These are phyloP conservation scores for Hypoxylon trugodes DNA, from an alignment of 495 filamentous ascomycete genomes.

Conservation along the genomic window DNA sequence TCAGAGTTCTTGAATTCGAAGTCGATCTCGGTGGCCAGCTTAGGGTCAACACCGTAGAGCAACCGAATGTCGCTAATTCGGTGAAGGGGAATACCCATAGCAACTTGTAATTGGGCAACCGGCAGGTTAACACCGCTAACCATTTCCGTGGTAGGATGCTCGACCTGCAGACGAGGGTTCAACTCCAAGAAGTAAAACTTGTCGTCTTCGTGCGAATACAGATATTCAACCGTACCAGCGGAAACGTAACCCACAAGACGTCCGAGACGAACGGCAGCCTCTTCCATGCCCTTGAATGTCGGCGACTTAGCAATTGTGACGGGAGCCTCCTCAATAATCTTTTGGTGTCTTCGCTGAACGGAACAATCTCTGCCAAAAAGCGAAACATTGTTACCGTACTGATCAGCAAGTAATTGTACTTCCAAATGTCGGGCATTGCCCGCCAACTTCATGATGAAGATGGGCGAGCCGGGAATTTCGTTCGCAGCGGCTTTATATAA, in stretches of 20 bases:
- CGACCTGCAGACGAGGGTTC: constrained; percentile 97
- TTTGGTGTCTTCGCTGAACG: constrained; percentile 97
- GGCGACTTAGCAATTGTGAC: constrained; percentile 89
- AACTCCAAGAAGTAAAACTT: constrained; percentile 99
- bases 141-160: constrained; percentile 99
- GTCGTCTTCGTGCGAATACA: constrained; percentile 98
- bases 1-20: constrained; percentile 93
- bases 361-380: constrained; percentile 99
- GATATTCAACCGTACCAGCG: constrained; percentile 97
- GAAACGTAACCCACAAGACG: constrained; percentile 97
- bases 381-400: constrained; percentile 99
- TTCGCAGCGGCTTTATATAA: constrained; percentile 95
- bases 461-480: constrained; percentile 98
- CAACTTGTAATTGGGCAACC: constrained; percentile 96
- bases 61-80: constrained; percentile 95
- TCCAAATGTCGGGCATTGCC: constrained; percentile 97
- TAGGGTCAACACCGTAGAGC: constrained; percentile 94
- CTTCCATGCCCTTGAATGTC: constrained; percentile 96
- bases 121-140: constrained; percentile 97
- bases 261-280: constrained; percentile 92
- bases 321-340: constrained; percentile 99
- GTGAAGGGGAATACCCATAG: constrained; percentile 97
- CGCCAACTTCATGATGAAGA: constrained; percentile 99
- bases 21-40: constrained; percentile 86
- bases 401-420: constrained; percentile 95